These are phyloP conservation scores for Emydomyces testavorans DNA, from an alignment of 2,329 filamentous ascomycete genomes.

Conservation along the genomic window DNA sequence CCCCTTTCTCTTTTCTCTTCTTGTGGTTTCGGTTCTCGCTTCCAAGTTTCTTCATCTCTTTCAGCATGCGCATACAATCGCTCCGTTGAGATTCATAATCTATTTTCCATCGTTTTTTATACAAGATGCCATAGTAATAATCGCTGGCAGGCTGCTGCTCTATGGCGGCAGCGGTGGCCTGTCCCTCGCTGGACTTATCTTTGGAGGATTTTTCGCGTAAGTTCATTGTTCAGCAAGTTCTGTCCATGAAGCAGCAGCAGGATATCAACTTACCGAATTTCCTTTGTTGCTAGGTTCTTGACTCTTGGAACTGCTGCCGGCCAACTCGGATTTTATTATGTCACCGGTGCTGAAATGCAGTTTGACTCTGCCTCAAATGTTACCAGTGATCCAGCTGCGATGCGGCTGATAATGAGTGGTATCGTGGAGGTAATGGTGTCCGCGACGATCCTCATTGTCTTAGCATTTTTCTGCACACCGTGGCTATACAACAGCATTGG, in stretches of 20 bases:
- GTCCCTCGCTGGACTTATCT: constrained; percentile 15
- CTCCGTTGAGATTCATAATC: constrained; percentile 18
- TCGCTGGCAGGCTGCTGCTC: constrained; percentile 19
- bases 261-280: neutral
- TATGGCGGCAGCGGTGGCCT: constrained; percentile 15
- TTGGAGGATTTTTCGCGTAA: constrained; percentile 21
- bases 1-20: constrained; percentile 22
- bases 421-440: constrained; percentile 21
- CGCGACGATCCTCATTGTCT: constrained; percentile 17
- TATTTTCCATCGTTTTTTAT: constrained; percentile 27
- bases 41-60: constrained; percentile 24
- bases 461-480: constrained; percentile 19
- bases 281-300: constrained; percentile 16
- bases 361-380: constrained; percentile 25
- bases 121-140: constrained; percentile 20
- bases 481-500: constrained; percentile 17
- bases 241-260: neutral
- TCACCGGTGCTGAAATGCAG: constrained; percentile 25
- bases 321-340: constrained; percentile 25
- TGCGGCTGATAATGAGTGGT: constrained; percentile 24
- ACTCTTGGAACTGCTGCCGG: constrained; percentile 20
- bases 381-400: constrained; percentile 23
- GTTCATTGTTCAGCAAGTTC: constrained; percentile 6
- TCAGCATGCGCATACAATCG: constrained; percentile 21
- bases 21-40: constrained; percentile 20